Base-by-base conservation (phyloP, 768 basidiomycete species). In the Hortiboletus campestris region DNA sequence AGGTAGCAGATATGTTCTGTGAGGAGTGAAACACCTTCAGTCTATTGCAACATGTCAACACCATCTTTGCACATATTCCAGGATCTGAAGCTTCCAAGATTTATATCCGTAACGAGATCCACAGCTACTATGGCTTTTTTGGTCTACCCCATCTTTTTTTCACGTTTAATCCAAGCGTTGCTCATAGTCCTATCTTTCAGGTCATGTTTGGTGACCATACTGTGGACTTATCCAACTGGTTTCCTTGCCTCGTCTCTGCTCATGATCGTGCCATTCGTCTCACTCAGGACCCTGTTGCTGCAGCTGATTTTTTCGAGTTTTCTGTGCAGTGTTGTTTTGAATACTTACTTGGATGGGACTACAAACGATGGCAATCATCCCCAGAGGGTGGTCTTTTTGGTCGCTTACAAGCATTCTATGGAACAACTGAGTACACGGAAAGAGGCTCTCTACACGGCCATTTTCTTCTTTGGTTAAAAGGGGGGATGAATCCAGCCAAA, bases 241-340 rank as follows among this genome's bases (percentile, higher is more conserved):
- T 64, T 46, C 73, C 74, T 0, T 0, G 32, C 0, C 13, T 75
- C 0, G 51, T 53, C 1, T 6, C 48, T 14, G 40, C 63, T 5
- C 39, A 7, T 36, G 51, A 60, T 19, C 55, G 67, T 6, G 70
- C 72, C 2, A 16, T 65, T 0, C 32, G 64, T 0, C 28, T 75
- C 0, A 71, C 73, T 0, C 49, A 62, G 16, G 72, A 74, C 55
- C 72, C 74, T 42, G 71, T 74, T n/a, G 66, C 71, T 2, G 74
- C 69, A n/a, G 68, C 68, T 1, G 65, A 73, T 8, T 73, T 73
- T 47, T 74, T 66, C 59, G 59, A 70, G 5, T 71, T 69, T 51
- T 28, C 48, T 56, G 57, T 72, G 5, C 4, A 29, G 0, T 54
- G 51, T 14, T 56, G 71, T 20, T 71, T 75, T 5, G 25, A 25